Conservation (phyloP, 1,284 basidiomycete species). For the Caloboletus firmus region DNA sequence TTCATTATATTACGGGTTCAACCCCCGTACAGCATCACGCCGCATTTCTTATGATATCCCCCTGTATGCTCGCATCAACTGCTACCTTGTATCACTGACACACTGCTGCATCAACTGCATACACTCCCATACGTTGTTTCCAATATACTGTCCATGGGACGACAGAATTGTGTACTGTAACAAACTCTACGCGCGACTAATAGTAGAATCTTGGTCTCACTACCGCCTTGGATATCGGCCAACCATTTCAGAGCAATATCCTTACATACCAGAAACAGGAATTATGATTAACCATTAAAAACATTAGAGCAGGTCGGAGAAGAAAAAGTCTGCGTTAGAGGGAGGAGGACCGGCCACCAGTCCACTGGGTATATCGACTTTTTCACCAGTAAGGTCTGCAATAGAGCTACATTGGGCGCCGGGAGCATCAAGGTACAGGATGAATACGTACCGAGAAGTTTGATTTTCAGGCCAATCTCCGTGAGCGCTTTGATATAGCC, state of each 20-base stretch:
- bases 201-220: conserved; percentile 19
- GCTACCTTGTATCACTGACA: conserved; percentile 32
- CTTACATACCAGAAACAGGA: conserved; percentile 5
- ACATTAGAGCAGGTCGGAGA: conserved; percentile 57
- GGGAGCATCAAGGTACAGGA: neutral
- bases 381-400: conserved; percentile 85
- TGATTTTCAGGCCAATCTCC: conserved; percentile 93
- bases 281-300: conserved; percentile 13
- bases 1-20: conserved; percentile 59
- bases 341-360: conserved; percentile 73
- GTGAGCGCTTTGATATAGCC: conserved; percentile 85
- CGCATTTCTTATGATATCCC: conserved; percentile 26
- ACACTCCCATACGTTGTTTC: conserved; percentile 11
- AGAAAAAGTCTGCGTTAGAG: conserved; percentile 82
- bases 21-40: conserved; percentile 52
- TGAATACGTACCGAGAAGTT: conserved; percentile 72
- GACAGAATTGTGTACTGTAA: conserved; percentile 23
- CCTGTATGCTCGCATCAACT: conserved; percentile 44
- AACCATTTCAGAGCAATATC: neutral
- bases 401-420: conserved; percentile 5
- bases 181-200: conserved; percentile 24
- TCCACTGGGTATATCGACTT: conserved; percentile 86
- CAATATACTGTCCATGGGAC: conserved; percentile 21
- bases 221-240: conserved; percentile 1
- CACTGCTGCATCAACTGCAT: conserved; percentile 46